Percentiles rank a stretch among this genome's conserved stretches.
Evolutionary conservation across 306 rosid genomes (phyloP).

Genomic region (Prosopis cineraria): DNA sequence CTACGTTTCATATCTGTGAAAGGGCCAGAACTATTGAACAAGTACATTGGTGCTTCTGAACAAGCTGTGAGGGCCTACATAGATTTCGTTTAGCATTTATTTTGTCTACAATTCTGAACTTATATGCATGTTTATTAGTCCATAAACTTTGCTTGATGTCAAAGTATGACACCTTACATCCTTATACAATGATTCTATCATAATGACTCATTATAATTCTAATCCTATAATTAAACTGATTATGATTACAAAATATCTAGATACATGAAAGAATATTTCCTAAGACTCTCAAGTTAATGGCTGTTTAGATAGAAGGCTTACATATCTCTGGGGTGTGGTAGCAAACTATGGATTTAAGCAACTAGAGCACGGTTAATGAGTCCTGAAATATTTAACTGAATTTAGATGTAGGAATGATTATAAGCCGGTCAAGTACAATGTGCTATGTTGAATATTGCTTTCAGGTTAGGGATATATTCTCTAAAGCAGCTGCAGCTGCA

Average conservation of each 20-base stretch:
- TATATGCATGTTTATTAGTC: slow-evolving; percentile 17
- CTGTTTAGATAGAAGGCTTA: slow-evolving; percentile 25
- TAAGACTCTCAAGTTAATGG: slow-evolving; percentile 6
- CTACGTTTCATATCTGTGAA: slow-evolving; percentile 88
- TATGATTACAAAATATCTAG: background rate
- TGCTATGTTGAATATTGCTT: slow-evolving; percentile 35
- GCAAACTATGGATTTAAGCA: background rate
- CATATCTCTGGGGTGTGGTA: background rate
- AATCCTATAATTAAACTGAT: background rate
- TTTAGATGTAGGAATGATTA: background rate
- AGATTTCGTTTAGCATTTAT: slow-evolving; percentile 28
- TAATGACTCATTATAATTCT: background rate
- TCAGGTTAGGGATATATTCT: slow-evolving; percentile 95
- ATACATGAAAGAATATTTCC: background rate
- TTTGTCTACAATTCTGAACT: slow-evolving; percentile 6
- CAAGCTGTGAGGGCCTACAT: slow-evolving; percentile 82
- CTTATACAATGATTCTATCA: background rate
- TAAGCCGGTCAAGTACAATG: no score
- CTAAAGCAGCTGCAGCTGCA: slow-evolving; percentile 96
- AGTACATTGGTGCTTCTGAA: slow-evolving; percentile 97
- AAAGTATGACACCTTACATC: background rate
- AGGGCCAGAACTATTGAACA: slow-evolving; percentile 95
- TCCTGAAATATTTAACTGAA: background rate
- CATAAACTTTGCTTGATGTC: slow-evolving; percentile 2
- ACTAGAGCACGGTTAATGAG: background rate